A percentile compares a stretch with the other conserved stretches of the same genome.
These are phyloP conservation scores for Blastocystis sp. DNA, from an alignment of 352 stramenopile genomes.

Conservation along the genomic window DNA sequence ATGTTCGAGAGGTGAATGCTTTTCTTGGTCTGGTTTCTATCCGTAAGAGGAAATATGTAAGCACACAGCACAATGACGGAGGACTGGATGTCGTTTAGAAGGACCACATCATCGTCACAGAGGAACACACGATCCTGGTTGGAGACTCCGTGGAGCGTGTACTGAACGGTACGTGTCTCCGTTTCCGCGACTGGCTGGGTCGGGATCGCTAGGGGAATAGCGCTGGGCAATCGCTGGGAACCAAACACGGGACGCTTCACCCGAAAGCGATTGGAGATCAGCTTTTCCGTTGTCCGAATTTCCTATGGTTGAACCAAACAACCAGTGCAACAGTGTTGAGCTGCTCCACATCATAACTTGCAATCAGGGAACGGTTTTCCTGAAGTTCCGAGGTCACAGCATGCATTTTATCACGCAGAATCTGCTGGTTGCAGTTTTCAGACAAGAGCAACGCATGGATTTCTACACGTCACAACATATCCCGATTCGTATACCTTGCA, in stretches of 20 bases:
- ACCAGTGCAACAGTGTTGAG: background rate
- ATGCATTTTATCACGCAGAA: background rate
- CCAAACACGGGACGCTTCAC: background rate
- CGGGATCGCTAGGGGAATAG: background rate
- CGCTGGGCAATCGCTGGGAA: too few species aligned
- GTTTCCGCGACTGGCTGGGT: background rate
- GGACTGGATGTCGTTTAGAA: background rate
- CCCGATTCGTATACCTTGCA: background rate
- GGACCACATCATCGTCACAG: background rate
- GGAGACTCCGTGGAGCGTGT: background rate
- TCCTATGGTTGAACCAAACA: background rate
- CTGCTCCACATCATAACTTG: background rate
- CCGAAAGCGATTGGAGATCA: background rate
- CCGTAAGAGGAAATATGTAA: background rate
- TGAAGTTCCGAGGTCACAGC: background rate
- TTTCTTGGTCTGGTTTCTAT: conserved; percentile 36
- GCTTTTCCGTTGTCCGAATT: background rate
- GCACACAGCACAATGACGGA: background rate
- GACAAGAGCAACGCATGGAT: background rate
- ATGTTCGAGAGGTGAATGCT: conserved; percentile 2
- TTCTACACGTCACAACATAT: background rate
- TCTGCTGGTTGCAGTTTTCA: background rate
- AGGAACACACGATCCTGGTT: background rate
- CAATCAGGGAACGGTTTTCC: background rate
- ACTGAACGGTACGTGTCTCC: background rate